Evolutionary conservation across 495 filamentous ascomycete genomes (phyloP).

Genomic region (Neurospora discreta): DNA sequence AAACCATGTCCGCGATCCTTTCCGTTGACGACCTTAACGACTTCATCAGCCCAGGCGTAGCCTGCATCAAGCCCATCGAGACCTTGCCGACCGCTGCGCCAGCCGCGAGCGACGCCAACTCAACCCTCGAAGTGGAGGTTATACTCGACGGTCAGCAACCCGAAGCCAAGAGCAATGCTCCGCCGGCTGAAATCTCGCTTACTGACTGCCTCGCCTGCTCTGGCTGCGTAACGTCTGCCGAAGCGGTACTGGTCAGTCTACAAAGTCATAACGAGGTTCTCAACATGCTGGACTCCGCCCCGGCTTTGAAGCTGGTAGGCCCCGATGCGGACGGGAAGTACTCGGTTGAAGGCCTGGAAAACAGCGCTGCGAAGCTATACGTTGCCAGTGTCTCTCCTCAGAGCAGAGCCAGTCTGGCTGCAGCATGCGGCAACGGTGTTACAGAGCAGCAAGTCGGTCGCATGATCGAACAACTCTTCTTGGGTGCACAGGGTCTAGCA

Average conservation of each 20-base stretch:
- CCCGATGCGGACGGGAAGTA: slow-evolving; percentile 10
- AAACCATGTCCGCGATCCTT: slow-evolving; percentile 84
- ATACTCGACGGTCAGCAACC: slow-evolving; percentile 79
- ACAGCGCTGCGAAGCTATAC: slow-evolving; percentile 54
- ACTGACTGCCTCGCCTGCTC: slow-evolving; percentile 97
- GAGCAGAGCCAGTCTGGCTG: slow-evolving; percentile 74
- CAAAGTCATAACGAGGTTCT: slow-evolving; percentile 91
- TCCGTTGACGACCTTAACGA: slow-evolving; percentile 96
- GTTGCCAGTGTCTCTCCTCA: slow-evolving; percentile 90
- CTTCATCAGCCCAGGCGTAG: slow-evolving; percentile 94
- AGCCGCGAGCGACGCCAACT: not conserved
- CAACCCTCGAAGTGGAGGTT: slow-evolving; percentile 63
- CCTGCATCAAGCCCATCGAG: slow-evolving; percentile 96
- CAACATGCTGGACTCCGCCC: slow-evolving; percentile 59
- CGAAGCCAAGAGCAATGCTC: slow-evolving; percentile 14
- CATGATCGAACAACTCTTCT: slow-evolving; percentile 74
- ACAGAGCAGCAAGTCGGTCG: slow-evolving; percentile 60
- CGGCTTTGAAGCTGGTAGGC: slow-evolving; percentile 32
- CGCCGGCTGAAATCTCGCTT: slow-evolving; percentile 77
- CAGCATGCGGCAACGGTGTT: slow-evolving; percentile 63
- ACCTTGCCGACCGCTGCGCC: slow-evolving; percentile 49
- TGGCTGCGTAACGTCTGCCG: slow-evolving; percentile 93
- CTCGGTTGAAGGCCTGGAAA: slow-evolving; percentile 24
- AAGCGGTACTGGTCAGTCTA: slow-evolving; percentile 84
- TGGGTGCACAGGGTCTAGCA: slow-evolving; percentile 55